A percentile compares a stretch with the other conserved stretches of the same genome.
These are phyloP conservation scores for Aureobasidium uvarum DNA, from an alignment of 2,329 filamentous ascomycete genomes.

Conservation along the genomic window DNA sequence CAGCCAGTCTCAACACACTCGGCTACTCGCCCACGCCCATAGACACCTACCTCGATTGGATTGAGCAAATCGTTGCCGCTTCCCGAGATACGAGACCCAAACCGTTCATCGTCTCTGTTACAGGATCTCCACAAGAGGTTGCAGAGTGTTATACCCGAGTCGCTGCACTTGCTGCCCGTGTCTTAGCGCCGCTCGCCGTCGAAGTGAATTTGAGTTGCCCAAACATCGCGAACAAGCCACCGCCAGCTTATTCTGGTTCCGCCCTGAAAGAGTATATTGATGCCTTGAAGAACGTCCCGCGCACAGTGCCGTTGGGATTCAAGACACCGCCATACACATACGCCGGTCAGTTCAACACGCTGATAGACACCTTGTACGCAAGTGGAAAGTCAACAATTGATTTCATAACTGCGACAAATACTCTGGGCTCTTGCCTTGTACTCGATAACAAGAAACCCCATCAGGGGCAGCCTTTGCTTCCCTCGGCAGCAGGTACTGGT, in stretches of 20 bases:
- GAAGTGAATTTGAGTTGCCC: conserved; percentile 79
- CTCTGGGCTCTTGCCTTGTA: conserved; percentile 66
- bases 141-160: conserved; percentile 56
- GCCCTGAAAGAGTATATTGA: conserved; percentile 57
- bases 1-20: conserved; percentile 61
- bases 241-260: conserved; percentile 64
- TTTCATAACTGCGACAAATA: conserved; percentile 75
- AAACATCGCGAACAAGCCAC: conserved; percentile 66
- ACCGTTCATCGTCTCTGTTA: conserved; percentile 68
- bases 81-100: conserved; percentile 53
- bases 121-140: conserved; percentile 61
- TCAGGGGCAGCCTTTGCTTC: conserved; percentile 41
- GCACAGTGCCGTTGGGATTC: conserved; percentile 56
- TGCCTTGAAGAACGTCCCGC: conserved; percentile 40
- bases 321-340: conserved; percentile 79
- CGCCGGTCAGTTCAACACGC: conserved; percentile 59
- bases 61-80: conserved; percentile 55
- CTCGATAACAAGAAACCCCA: conserved; percentile 38
- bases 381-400: conserved; percentile 48
- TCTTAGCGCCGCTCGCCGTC: conserved; percentile 58
- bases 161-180: conserved; percentile 37
- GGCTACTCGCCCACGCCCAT: conserved; percentile 69
- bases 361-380: conserved; percentile 54
- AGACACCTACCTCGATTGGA: conserved; percentile 57
- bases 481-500: conserved; percentile 55